phyloP scores from a whole-genome alignment of 768 basidiomycete genomes.

The Serendipita sp. region DNA sequence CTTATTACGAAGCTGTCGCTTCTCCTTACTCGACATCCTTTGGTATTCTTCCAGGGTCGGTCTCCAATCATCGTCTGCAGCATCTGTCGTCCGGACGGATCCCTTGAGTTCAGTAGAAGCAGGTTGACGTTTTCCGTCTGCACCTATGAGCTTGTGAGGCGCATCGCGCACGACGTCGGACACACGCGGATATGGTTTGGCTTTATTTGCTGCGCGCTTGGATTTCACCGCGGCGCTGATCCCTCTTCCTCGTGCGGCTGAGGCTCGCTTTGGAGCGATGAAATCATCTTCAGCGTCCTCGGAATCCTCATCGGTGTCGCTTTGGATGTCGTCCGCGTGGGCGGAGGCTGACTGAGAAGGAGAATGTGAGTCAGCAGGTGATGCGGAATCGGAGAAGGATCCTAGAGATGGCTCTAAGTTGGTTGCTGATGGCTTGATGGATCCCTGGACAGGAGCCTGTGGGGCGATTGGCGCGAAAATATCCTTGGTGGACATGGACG shows the following conservation, averaged over 20 bases:
- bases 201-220: slow-evolving; percentile 6
- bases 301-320: background rate
- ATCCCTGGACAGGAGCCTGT: background rate
- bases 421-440: background rate
- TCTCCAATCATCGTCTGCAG: slow-evolving; percentile 62
- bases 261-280: background rate
- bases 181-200: slow-evolving; percentile 5
- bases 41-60: slow-evolving; percentile 86
- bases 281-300: background rate
- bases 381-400: background rate
- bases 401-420: background rate
- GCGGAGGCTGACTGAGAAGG: slow-evolving; percentile 2
- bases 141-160: background rate
- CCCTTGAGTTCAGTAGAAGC: slow-evolving; percentile 1
- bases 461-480: background rate
- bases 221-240: background rate
- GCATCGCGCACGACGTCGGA: slow-evolving; percentile 5
- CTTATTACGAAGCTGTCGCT: slow-evolving; percentile 91
- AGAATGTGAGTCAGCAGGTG: slow-evolving; percentile 5
- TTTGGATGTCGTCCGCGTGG: background rate
- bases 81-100: slow-evolving; percentile 18
- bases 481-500: slow-evolving; percentile 3
- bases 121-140: background rate
- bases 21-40: slow-evolving; percentile 91
- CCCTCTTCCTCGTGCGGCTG: background rate